These are phyloP conservation scores for Smallanthus sonchifolius DNA, from an alignment of 129 eudicot species.

Conservation along the genomic window DNA sequence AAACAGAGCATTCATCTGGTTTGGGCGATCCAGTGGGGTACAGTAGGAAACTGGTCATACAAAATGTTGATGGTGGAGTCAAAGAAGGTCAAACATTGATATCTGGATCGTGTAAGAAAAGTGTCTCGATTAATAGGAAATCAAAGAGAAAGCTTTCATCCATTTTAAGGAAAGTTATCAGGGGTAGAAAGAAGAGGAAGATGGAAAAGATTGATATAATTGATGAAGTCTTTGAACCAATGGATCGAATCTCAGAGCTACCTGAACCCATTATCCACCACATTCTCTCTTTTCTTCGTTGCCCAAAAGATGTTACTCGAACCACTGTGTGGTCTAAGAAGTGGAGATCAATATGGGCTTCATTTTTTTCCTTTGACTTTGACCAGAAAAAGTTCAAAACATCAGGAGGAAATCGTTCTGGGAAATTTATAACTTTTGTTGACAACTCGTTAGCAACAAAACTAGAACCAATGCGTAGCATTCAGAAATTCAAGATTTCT, in stretches of 20 bases:
- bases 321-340: slow-evolving; percentile 43
- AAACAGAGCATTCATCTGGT: slow-evolving; percentile 10
- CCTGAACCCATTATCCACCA: slow-evolving; percentile 56
- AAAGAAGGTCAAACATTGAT: slow-evolving; percentile 13
- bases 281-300: slow-evolving; percentile 42
- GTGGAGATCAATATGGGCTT: slow-evolving; percentile 45
- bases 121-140: slow-evolving; percentile 10
- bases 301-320: slow-evolving; percentile 48
- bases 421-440: slow-evolving; percentile 33
- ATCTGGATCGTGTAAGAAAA: slow-evolving; percentile 30
- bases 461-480: slow-evolving; percentile 25
- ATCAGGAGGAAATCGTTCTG: background rate
- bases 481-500: slow-evolving; percentile 48
- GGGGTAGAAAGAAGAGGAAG: slow-evolving; percentile 39
- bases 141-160: slow-evolving; percentile 19
- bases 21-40: slow-evolving; percentile 1
- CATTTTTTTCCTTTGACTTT: slow-evolving; percentile 45
- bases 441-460: slow-evolving; percentile 29
- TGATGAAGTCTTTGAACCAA: slow-evolving; percentile 23
- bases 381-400: slow-evolving; percentile 39
- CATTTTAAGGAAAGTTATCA: slow-evolving; percentile 7
- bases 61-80: slow-evolving; percentile 12
- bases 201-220: slow-evolving; percentile 13
- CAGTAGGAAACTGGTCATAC: slow-evolving; percentile 21
- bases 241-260: slow-evolving; percentile 50